Percentiles rank a stretch among this genome's conserved stretches.
phyloP scores from a whole-genome alignment of 805 yeast genomes.

The Tetrapisispora fleetii region DNA sequence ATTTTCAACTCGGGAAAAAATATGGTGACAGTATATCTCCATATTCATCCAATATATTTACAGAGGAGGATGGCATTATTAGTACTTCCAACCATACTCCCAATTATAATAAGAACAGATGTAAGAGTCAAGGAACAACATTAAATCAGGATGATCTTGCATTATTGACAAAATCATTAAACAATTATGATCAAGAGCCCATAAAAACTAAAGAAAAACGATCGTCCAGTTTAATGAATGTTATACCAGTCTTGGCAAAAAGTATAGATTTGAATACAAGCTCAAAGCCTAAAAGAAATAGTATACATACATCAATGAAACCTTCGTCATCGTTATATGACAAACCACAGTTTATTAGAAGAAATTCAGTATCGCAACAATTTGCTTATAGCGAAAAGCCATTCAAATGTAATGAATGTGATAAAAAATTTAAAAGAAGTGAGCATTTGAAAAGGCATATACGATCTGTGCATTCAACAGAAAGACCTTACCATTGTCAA shows the following conservation, averaged over 20 bases:
- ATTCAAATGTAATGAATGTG: conserved; percentile 31
- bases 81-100: no score
- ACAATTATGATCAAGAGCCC: background rate
- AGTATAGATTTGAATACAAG: background rate
- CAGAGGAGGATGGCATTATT: background rate
- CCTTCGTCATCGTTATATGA: background rate
- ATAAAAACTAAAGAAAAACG: background rate
- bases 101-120: no score
- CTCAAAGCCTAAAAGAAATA: background rate
- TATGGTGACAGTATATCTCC: background rate
- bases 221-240: background rate
- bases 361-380: background rate
- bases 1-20: background rate
- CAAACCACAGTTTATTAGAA: background rate
- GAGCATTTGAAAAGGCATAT: conserved; percentile 62
- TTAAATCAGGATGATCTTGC: background rate
- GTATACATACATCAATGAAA: background rate
- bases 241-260: background rate
- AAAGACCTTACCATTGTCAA: conserved; percentile 49
- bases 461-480: conserved; percentile 53
- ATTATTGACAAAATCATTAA: background rate
- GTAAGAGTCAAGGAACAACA: background rate
- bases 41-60: background rate
- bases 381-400: conserved; percentile 20
- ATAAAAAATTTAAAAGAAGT: conserved; percentile 44